Base-by-base conservation (phyloP, 257 asterid genomes). In the Perilla frutescens region DNA sequence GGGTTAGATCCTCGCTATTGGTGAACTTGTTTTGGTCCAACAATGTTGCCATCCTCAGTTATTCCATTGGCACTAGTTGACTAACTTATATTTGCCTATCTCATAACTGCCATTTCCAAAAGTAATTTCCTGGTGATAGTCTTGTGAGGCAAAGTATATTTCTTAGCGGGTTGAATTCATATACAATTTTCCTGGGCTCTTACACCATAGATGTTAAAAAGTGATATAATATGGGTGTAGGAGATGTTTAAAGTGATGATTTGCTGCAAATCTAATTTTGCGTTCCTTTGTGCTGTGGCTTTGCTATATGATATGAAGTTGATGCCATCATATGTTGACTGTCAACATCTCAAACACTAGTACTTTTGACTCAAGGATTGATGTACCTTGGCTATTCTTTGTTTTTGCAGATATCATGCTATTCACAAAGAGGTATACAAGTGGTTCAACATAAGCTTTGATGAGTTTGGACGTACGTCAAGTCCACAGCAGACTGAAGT, bases 401-500 rank as follows among this genome's bases (percentile, higher is more conserved):
- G 13, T 45, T 66, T 34, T 74, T 77, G 76, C 71, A 93, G 98
- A 83, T 94, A 90, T 62, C 88, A 91, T 80, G 92, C 90, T 1
- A 89, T 93, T 71, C 98, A 91, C 75, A 89, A 80, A 77, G 91
- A 81, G 39, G 96, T 93, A 4, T 93, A 93, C 50, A 56, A 91
- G 32, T 93, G 98, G 98, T 93, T 93, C 72, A 66, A 82, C 70
- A 93, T 93, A 80, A 87, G 89, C 73, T 91, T 93, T 34, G 97
- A 93, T 74, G 91, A 91, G 76, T 93, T 93, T 81, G 97, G 98
- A 11, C 93, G 98, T 54, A 93, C 98, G 4, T 93, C 97, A 61
- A 89, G 84, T 76, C 92, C 97, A 1, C 86, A 93, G 76, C 98
- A 93, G 83, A 91, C 96, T 51, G 94, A 86, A 83, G 85, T 88